Evolutionary conservation across 1,139 yeast genomes (phyloP).

Genomic region (Yamadazyma taylorii): DNA sequence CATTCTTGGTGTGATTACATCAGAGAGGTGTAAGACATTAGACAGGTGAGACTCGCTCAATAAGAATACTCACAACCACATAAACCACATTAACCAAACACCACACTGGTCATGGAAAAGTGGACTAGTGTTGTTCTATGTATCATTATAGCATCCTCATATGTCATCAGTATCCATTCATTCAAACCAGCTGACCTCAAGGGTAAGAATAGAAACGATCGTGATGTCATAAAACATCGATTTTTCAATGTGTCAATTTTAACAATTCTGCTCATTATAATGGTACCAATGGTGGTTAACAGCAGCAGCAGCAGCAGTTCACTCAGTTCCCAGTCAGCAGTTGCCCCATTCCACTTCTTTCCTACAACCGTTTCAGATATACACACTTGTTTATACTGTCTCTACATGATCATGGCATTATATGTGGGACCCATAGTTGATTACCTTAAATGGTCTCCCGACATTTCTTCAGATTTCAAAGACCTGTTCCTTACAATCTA

Average conservation of each 20-base stretch:
- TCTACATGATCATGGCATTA: slow-evolving; percentile 39
- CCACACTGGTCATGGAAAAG: background rate
- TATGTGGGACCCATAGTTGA: slow-evolving; percentile 63
- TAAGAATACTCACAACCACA: too few relatives aligned
- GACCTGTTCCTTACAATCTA: slow-evolving; percentile 35
- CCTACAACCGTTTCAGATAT: slow-evolving; percentile 23
- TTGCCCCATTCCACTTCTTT: background rate
- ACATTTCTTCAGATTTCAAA: slow-evolving; percentile 17
- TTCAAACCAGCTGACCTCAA: slow-evolving; percentile 24
- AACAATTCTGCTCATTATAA: slow-evolving; percentile 27
- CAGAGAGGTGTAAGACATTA: too few relatives aligned
- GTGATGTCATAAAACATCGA: slow-evolving; percentile 37
- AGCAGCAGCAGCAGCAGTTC: background rate
- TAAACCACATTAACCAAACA: too few relatives aligned
- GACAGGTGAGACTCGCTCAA: too few relatives aligned
- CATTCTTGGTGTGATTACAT: too few relatives aligned
- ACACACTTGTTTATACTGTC: slow-evolving; percentile 22
- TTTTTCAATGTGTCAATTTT: slow-evolving; percentile 35
- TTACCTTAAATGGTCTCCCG: slow-evolving; percentile 17
- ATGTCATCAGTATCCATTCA: slow-evolving; percentile 40
- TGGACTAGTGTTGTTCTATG: background rate
- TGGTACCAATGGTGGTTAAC: slow-evolving; percentile 21
- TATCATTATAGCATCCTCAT: slow-evolving; percentile 34
- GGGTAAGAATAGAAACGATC: slow-evolving; percentile 46
- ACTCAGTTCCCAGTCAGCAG: too few relatives aligned